These are phyloP conservation scores for Phlebiopsis flavidoalba DNA, from an alignment of 768 basidiomycete genomes.

Conservation along the genomic window DNA sequence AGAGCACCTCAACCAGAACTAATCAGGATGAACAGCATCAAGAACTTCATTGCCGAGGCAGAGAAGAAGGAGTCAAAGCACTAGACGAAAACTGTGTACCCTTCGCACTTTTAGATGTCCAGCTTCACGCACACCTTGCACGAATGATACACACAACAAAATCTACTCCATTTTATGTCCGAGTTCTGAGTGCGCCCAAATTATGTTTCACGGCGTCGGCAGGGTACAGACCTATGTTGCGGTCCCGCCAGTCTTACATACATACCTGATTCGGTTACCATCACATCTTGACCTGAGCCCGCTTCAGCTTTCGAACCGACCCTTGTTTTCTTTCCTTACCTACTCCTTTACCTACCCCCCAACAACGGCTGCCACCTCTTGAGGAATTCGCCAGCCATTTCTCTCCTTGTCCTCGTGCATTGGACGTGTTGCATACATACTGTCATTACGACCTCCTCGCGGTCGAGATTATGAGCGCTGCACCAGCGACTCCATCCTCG, in stretches of 20 bases:
- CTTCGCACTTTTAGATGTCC: background rate
- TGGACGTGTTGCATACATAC: background rate
- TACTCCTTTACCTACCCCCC: background rate
- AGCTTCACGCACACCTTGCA: background rate
- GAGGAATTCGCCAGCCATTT: background rate
- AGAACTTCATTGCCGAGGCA: conserved; percentile 75
- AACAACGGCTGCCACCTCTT: background rate
- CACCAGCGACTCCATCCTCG: background rate
- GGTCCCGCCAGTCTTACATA: background rate
- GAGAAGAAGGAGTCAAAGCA: conserved; percentile 70
- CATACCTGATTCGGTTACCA: conserved; percentile 5
- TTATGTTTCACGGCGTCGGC: background rate
- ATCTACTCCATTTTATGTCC: background rate
- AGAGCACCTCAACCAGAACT: conserved; percentile 34
- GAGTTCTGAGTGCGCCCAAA: background rate
- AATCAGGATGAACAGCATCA: conserved; percentile 61
- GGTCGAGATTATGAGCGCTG: conserved; percentile 2
- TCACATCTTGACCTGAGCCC: background rate
- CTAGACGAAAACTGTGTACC: conserved; percentile 22
- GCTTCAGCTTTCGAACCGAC: background rate
- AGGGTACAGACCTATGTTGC: background rate
- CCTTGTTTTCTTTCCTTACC: background rate
- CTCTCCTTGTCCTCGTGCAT: background rate
- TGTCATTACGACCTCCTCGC: conserved; percentile 5
- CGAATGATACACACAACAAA: background rate